These are phyloP conservation scores for Aleurites moluccanus DNA, from an alignment of 441 rosid genomes.

Conservation along the genomic window DNA sequence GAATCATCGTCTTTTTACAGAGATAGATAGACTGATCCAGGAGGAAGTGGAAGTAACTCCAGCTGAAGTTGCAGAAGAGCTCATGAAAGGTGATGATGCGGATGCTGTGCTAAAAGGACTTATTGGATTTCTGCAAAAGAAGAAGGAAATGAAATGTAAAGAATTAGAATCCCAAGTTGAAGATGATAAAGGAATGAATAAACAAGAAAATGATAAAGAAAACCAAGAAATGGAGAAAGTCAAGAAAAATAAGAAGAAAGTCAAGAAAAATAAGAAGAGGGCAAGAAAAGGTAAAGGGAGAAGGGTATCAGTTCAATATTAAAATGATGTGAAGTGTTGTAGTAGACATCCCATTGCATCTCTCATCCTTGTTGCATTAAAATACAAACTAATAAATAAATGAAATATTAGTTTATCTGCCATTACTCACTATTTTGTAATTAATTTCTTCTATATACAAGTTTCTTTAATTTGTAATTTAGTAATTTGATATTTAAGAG, in stretches of 20 bases:
- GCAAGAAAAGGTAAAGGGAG: not conserved
- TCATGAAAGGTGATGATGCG: conserved; percentile 34
- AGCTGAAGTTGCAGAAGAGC: conserved; percentile 41
- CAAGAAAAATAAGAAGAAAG: not conserved
- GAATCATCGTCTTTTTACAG: conserved; percentile 10
- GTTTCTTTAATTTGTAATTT: not conserved
- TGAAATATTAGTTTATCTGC: too few species aligned
- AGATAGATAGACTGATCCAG: conserved; percentile 27
- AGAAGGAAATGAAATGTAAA: conserved; percentile 12
- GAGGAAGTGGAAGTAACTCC: conserved; percentile 35
- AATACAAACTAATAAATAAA: not conserved
- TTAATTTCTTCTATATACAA: not conserved
- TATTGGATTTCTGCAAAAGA: conserved; percentile 24
- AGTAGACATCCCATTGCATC: not conserved
- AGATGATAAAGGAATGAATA: not conserved
- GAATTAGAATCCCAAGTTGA: not conserved
- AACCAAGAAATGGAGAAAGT: not conserved
- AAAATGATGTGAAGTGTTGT: too few species aligned
- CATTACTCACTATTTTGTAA: not conserved
- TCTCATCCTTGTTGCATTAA: not conserved
- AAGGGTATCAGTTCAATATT: not conserved
- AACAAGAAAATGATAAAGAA: not conserved
- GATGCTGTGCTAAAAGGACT: conserved; percentile 28
- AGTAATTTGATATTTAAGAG: not conserved
- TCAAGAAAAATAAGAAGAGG: not conserved